phyloP scores from a whole-genome alignment of 73 alveolate species.

The Paramecium primaurelia region DNA sequence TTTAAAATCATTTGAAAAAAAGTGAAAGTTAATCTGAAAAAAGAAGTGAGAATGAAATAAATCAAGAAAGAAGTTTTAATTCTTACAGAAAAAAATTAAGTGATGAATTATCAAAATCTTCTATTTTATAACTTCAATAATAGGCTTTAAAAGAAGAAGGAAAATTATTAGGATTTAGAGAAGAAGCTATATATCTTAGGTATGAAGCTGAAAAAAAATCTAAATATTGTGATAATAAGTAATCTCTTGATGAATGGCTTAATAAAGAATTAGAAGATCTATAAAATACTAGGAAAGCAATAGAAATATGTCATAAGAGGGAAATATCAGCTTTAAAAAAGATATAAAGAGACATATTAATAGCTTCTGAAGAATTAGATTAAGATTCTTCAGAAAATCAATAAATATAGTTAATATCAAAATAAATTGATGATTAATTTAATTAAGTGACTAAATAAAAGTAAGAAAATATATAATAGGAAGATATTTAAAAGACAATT shows the following conservation, averaged over 20 bases:
- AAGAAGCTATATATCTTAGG: not conserved
- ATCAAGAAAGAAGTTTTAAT: not conserved
- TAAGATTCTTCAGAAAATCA: not conserved
- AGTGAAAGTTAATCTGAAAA: not conserved
- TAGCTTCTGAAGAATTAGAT: not conserved
- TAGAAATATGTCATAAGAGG: not conserved
- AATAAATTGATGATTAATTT: not conserved
- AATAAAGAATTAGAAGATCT: not conserved
- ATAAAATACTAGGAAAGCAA: not conserved
- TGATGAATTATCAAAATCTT: not conserved
- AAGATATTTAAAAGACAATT: slow-evolving; percentile 1
- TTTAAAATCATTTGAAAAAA: slow-evolving; percentile 9
- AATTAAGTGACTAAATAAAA: not conserved
- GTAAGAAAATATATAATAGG: not conserved
- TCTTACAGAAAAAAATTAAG: not conserved
- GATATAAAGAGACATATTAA: not conserved
- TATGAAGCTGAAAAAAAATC: not conserved
- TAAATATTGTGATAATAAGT: not conserved
- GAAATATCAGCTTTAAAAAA: slow-evolving; percentile 12
- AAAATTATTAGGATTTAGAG: not conserved
- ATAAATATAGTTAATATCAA: not conserved
- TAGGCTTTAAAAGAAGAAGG: not conserved
- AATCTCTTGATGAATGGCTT: slow-evolving; percentile 25
- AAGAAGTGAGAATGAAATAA: not conserved
- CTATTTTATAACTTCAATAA: not conserved